Percentiles rank a stretch among this genome's conserved stretches.
These are phyloP conservation scores for Thalassiosira hispida DNA, from an alignment of 352 stramenopile genomes.

Conservation along the genomic window DNA sequence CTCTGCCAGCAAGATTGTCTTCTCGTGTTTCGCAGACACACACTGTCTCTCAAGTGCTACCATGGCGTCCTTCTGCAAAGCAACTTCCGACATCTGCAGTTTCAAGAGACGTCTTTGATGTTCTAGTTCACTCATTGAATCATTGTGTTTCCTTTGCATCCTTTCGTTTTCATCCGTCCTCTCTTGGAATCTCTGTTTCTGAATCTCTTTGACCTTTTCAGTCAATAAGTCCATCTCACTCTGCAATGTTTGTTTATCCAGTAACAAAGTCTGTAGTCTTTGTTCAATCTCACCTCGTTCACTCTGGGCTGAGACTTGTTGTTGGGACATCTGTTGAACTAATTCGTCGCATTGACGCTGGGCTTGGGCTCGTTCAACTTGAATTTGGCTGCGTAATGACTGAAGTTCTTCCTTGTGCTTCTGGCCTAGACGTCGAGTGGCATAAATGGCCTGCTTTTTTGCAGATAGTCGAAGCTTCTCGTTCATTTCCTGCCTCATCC, in stretches of 20 bases:
- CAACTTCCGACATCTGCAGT: slow-evolving; percentile 25
- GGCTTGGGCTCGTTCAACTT: slow-evolving; percentile 21
- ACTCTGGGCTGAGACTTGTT: slow-evolving; percentile 22
- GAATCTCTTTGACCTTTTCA: slow-evolving; percentile 40
- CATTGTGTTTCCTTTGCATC: neutral
- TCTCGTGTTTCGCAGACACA: slow-evolving; percentile 25
- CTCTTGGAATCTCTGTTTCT: slow-evolving; percentile 44
- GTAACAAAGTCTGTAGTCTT: slow-evolving; percentile 6
- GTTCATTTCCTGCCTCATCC: slow-evolving; percentile 54
- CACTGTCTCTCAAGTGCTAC: slow-evolving; percentile 34
- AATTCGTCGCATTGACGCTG: slow-evolving; percentile 32
- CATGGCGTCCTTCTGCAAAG: slow-evolving; percentile 30
- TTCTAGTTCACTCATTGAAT: slow-evolving; percentile 29
- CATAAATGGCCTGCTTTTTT: slow-evolving; percentile 50
- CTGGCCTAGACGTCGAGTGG: slow-evolving; percentile 23
- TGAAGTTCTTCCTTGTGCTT: slow-evolving; percentile 44
- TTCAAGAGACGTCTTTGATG: slow-evolving; percentile 36
- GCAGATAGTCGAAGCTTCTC: slow-evolving; percentile 51
- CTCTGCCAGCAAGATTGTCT: slow-evolving; percentile 15
- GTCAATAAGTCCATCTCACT: slow-evolving; percentile 42
- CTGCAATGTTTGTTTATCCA: slow-evolving; percentile 45
- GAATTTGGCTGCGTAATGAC: slow-evolving; percentile 35
- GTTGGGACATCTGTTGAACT: slow-evolving; percentile 19
- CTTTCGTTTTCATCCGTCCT: slow-evolving; percentile 37
- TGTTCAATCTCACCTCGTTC: slow-evolving; percentile 24